Evolutionary conservation across 768 basidiomycete genomes (phyloP).

Genomic region (Asterophora parasitica): DNA sequence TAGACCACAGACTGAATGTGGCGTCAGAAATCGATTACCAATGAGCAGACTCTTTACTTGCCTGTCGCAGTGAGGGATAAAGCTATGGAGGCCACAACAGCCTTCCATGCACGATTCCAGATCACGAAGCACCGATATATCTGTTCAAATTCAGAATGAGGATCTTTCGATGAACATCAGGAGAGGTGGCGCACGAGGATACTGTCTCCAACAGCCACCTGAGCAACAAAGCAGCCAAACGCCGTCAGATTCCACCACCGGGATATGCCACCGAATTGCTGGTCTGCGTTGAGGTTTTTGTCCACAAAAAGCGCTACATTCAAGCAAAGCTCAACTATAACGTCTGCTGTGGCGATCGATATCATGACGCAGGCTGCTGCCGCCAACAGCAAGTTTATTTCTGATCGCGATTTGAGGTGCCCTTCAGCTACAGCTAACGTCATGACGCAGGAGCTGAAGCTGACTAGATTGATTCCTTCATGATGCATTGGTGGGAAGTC

Average conservation of each 20-base stretch:
- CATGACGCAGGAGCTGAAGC: not conserved
- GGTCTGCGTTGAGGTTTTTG: not conserved
- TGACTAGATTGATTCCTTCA: not conserved
- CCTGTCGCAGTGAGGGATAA: not conserved
- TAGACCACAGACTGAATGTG: constrained; percentile 1
- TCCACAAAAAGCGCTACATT: not conserved
- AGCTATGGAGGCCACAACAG: not conserved
- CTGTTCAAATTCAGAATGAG: not conserved
- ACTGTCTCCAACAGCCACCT: not conserved
- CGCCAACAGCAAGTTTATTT: not conserved
- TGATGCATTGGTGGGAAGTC: no score
- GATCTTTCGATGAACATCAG: not conserved
- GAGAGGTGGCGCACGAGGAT: not conserved
- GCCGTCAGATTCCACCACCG: not conserved
- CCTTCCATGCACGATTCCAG: not conserved
- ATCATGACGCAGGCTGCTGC: constrained; percentile 1
- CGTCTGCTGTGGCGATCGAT: not conserved
- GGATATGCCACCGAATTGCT: not conserved
- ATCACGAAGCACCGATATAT: constrained; percentile 7
- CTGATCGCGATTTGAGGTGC: not conserved
- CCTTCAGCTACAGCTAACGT: not conserved
- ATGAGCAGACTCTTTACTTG: not conserved
- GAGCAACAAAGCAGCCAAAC: constrained; percentile 1
- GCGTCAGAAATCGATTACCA: no score
- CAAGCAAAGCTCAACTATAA: not conserved